Base-by-base conservation (phyloP, 441 rosid genomes). In the Breynia disticha region DNA sequence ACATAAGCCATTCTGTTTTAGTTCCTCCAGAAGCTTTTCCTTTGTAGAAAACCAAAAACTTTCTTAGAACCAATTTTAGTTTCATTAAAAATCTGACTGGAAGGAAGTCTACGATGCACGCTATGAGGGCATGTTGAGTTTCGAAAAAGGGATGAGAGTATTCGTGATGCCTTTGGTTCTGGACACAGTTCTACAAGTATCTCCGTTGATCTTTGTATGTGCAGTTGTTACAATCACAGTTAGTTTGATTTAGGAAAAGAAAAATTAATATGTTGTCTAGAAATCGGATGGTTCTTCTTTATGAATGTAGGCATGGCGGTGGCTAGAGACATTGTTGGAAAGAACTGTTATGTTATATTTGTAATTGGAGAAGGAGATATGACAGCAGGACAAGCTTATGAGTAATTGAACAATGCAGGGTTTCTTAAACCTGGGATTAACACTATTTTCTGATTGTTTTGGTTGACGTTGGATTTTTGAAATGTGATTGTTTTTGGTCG, bases 171-270 rank as follows among this genome's bases (percentile, higher is more conserved):
- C 46, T 84, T 84, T 22, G 93, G 88, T 21, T 79, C 66, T 16
- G 93, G 93, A 39, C 93, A 84, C 55, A 84, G 88, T 20, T 84
- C 93, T n/a, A 84, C 93, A 8, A 84, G 93, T 76, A 84, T 84
- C 54, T 84, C 93, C 1, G 93, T 88, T 46, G 93, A 84, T 52
- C 82, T 84, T 22, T 88, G 93, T 79, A 77, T 46, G 56, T 55
- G 1, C 35, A 32, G 24, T 44, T 50, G 21, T 48, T 19, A 19
- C 41, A n/a, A n/a, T n/a, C n/a, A 11, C 28, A 19, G 11, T 24
- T 39, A 4, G 15, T 39, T 39, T 39, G 12, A 39, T 14, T 11
- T 14, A 9, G 11, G 9, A 39, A 8, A 39, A 39, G 15, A 9
- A 9, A 39, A 39, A 4, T 39, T 10, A 8, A 4, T 1, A 4